Evolutionary conservation across 805 yeast genomes (phyloP), one percentile per base, ranked within the genome.

Genomic region (Suhomyces emberorum): DNA sequence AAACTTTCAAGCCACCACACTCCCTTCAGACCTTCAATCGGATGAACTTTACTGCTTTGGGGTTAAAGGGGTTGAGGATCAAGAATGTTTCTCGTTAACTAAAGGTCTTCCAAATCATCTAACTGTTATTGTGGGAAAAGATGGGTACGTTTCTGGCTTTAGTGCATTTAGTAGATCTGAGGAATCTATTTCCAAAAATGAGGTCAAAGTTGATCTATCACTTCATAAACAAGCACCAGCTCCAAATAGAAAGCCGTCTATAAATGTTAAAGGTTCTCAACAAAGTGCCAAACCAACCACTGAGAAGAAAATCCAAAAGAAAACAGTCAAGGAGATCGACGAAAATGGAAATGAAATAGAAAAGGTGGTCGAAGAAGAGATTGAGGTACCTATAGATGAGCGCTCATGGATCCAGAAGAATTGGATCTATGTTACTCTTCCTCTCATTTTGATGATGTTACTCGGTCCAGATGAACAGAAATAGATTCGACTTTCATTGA

Each of bases 351-450:
- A 50, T 7, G 49, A 43, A 25, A 42, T 46, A 3, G 55, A 52
- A 34, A 38, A 38, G 17, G 58, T 47, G 17, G 35, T 49, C 1
- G 56, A 50, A 38, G 44, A 30, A 11, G 55, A 46, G 32, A 52
- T 43, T 11, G 55, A 43, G 34, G 53, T 47, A 14, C 48, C 38
- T 14, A 55, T 51, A 16, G 57, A 52, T 31, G 52, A 51, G 11
- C 49, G 65, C 25, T 70, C 80, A 4, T 78, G 77, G 56, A 58
- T 79, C 12, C 83, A 78, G 51, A 72, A 72, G 52, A 72, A 79
- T 56, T 79, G 84, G 84, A 65, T 76, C 69, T 77, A 74, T 53
- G 60, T 79, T 17, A 76, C 76, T 6, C 76, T 79, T 2, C 75
- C 76, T 10, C 42, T 55, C 40, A 37, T 53, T 22, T 42, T 74